Base-by-base conservation (phyloP, 179 eudicot genomes). In the Carnegiea gigantea region DNA sequence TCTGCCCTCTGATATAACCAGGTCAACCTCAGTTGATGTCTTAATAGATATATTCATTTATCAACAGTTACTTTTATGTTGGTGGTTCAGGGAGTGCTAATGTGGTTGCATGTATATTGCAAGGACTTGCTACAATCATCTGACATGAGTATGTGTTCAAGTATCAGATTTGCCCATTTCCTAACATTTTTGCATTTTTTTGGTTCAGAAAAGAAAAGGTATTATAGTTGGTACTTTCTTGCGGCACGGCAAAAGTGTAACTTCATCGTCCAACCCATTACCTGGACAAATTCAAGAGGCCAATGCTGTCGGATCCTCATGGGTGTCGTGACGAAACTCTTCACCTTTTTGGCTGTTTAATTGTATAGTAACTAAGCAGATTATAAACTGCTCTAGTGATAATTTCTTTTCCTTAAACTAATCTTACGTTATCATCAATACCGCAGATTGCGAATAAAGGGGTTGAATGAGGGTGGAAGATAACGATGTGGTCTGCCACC, bases 321-420 rank as follows among this genome's bases (percentile, higher is more conserved):
- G 81, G 80, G 77, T 65, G 30, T 72, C 36, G 77, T 73, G 24
- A 26, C 48, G 54, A 67, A 64, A 44, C 78, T 60, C 60, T 51
- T 73, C 78, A n/a, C 75, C 72, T 73, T 73, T 77, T 77, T 21
- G 28, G 80, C 51, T 70, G 77, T 77, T 80, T 82, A 80, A 82
- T 70, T 53, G 24, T 70, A 51, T 73, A 77, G 23, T 68, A 57
- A 75, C 57, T 72, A 70, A 57, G 73, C 54, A 76, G 79, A 75
- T 67, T 73, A 26, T 43, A 1, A 59, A 65, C 71, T 38, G 60
- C 72, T 67, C 68, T 79, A 79, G 51, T 79, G 80, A 13, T 75
- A 53, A 26, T 67, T 70, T 79, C 33, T 53, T 76, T 74, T 59
- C 33, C 75, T 75, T 79, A 79, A 74, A 75, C 64, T 83, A 79